These are phyloP conservation scores for Platanus orientalis DNA, from an alignment of 164 flowering plant genomes.

Conservation along the genomic window DNA sequence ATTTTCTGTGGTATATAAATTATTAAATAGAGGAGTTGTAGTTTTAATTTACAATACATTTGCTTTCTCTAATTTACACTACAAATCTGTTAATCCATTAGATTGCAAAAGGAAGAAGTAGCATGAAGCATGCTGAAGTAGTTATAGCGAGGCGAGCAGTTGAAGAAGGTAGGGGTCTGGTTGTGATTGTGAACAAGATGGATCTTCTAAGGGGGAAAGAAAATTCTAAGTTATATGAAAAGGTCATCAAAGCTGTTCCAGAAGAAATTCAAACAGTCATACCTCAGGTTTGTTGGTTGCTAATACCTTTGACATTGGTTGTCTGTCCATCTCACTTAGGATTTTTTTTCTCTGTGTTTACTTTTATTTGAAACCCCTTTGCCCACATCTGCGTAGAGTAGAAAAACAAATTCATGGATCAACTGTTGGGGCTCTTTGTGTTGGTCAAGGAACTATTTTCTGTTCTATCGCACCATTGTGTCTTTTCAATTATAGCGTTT, in stretches of 20 bases:
- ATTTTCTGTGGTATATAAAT: no score
- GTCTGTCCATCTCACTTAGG: not conserved
- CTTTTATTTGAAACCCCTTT: not conserved
- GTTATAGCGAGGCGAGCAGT: slow-evolving; percentile 91
- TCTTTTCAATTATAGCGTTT: no score
- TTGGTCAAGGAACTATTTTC: not conserved
- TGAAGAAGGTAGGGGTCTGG: slow-evolving; percentile 95
- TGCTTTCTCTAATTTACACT: not conserved
- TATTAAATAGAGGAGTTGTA: no score
- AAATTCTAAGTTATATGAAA: slow-evolving; percentile 41
- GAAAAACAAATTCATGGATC: not conserved
- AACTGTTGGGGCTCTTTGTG: not conserved
- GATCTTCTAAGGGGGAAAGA: slow-evolving; percentile 69
- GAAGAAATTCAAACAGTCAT: slow-evolving; percentile 84
- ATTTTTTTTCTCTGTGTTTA: not conserved
- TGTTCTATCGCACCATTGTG: no score
- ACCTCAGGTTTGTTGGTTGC: slow-evolving; percentile 67
- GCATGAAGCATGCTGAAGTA: slow-evolving; percentile 92
- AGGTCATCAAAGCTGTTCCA: slow-evolving; percentile 76
- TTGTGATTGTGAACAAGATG: slow-evolving; percentile 93
- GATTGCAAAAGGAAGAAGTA: slow-evolving; percentile 73
- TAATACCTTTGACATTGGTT: not conserved
- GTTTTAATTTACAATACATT: not conserved
- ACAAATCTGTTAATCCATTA: slow-evolving; percentile 19
- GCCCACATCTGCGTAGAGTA: no score